Percentiles rank a stretch among this genome's conserved stretches.
phyloP scores from a whole-genome alignment of 257 asterid genomes.

The Osmanthus fragrans region DNA sequence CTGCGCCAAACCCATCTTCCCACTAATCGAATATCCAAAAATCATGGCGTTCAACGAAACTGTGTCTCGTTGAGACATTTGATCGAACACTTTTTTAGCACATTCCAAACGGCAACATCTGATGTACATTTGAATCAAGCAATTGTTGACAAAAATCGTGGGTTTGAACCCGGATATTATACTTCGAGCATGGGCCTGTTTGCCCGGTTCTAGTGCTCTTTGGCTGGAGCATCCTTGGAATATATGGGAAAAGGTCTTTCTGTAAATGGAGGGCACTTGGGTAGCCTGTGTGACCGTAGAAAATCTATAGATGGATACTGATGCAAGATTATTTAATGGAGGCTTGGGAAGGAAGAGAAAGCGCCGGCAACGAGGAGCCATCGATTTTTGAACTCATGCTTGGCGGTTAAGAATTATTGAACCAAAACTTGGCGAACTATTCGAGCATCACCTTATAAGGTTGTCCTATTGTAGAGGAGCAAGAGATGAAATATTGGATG shows the following conservation, averaged over 20 bases:
- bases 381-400: slow-evolving; percentile 49
- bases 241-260: slow-evolving; percentile 61
- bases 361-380: slow-evolving; percentile 44
- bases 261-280: slow-evolving; percentile 29
- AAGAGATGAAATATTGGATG: too few species aligned
- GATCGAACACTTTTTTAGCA: slow-evolving; percentile 68
- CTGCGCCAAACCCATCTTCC: slow-evolving; percentile 47
- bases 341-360: slow-evolving; percentile 29
- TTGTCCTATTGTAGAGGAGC: too few species aligned
- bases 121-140: slow-evolving; percentile 65
- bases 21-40: slow-evolving; percentile 50
- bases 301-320: slow-evolving; percentile 15
- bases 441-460: too few species aligned
- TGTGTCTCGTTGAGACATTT: slow-evolving; percentile 60
- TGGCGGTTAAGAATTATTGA: slow-evolving; percentile 29
- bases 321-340: slow-evolving; percentile 19
- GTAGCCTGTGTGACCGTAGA: slow-evolving; percentile 31
- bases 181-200: slow-evolving; percentile 77
- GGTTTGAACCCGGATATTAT: slow-evolving; percentile 68
- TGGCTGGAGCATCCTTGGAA: slow-evolving; percentile 66
- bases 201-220: slow-evolving; percentile 52
- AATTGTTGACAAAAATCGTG: slow-evolving; percentile 69
- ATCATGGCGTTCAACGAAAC: slow-evolving; percentile 82
- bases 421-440: too few species aligned
- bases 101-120: slow-evolving; percentile 47